Evolutionary conservation across 192 early-diverging fungal genomes (phyloP), one percentile per base, ranked within the genome.

Genomic region (Diversispora eburnea): DNA sequence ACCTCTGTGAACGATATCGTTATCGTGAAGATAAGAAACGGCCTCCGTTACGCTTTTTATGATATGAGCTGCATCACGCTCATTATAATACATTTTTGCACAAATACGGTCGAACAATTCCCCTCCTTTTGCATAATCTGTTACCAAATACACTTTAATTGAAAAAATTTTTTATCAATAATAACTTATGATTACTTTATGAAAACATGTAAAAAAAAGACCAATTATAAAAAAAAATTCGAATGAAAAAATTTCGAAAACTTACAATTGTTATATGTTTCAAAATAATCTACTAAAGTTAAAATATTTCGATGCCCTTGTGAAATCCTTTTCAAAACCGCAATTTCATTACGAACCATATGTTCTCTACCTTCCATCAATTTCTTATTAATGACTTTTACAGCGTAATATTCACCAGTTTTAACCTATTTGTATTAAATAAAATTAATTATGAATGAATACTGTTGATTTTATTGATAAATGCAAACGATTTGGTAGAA

Each of bases 71-170:
- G 94, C 95, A 71, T 96, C 94, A 4, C 79, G 68, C 78, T 99
- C 97, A 72, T 82, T 85, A 61, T 91, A 91, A 66, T 70, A 87
- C 59, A 78, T 88, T 81, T 86, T 85, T 60, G 78, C 84, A 75
- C 79, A 87, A 65, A 99, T 92, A 45, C 91, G 83, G 74, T 97
- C 92, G 78, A 97, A 98, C 41, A 99, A 81, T 80, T 99, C 97
- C 25, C 96, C 96, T 45, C 97, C 97, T 6, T 84, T 85, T 42
- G 88, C 91, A 58, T 90, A 78, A 73, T 93, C 93, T 8, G 87
- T 92, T 13, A 94, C 86, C 47, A 94, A 72, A 70, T 94, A 94
- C 55, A 91, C 86, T 88, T 67, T 49, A 22, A 57, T 62, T 12
- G 57, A n/a, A 51, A 52, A n/a, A 1, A 51, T 22, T 20, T 52